A percentile compares a stretch with the other conserved stretches of the same genome.
Conservation (phyloP, 2,329 filamentous ascomycete species). For the Dothiorella sarmentorum region DNA sequence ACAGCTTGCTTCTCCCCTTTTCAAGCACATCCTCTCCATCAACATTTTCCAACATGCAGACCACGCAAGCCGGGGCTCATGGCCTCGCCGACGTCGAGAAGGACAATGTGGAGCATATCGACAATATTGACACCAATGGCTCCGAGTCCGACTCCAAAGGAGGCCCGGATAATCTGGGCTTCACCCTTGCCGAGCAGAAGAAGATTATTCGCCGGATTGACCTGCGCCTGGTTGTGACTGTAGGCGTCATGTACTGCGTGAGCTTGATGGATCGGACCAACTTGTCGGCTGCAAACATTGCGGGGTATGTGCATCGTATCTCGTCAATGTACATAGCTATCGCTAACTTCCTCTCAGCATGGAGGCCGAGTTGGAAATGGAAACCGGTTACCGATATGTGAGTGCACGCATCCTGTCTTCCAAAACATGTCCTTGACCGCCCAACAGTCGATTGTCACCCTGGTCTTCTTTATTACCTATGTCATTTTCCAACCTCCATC, state of each 20-base stretch:
- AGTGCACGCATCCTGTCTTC: neutral
- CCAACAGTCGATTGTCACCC: constrained; percentile 57
- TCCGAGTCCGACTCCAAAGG: constrained; percentile 6
- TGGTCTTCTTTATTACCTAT: constrained; percentile 46
- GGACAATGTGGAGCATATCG: constrained; percentile 13
- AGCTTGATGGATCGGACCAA: constrained; percentile 79
- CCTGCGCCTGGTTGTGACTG: constrained; percentile 46
- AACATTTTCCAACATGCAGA: neutral
- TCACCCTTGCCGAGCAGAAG: constrained; percentile 60
- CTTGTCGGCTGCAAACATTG: constrained; percentile 68
- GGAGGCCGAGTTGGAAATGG: constrained; percentile 36
- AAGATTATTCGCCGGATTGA: constrained; percentile 69
- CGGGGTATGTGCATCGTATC: constrained; percentile 50
- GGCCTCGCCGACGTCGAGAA: constrained; percentile 6
- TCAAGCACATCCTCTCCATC: neutral
- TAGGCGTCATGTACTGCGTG: constrained; percentile 65
- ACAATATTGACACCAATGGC: constrained; percentile 1
- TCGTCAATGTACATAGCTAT: constrained; percentile 12
- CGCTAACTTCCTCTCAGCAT: constrained; percentile 35
- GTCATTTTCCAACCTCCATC: constrained; percentile 42
- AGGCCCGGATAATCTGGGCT: constrained; percentile 30
- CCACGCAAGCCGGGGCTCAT: neutral
- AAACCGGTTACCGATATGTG: constrained; percentile 29
- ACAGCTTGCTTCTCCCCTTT: neutral
- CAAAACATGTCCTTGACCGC: constrained; percentile 3